Base-by-base conservation (phyloP, 2,329 filamentous ascomycete species). In the Fusarium decemcellulare region DNA sequence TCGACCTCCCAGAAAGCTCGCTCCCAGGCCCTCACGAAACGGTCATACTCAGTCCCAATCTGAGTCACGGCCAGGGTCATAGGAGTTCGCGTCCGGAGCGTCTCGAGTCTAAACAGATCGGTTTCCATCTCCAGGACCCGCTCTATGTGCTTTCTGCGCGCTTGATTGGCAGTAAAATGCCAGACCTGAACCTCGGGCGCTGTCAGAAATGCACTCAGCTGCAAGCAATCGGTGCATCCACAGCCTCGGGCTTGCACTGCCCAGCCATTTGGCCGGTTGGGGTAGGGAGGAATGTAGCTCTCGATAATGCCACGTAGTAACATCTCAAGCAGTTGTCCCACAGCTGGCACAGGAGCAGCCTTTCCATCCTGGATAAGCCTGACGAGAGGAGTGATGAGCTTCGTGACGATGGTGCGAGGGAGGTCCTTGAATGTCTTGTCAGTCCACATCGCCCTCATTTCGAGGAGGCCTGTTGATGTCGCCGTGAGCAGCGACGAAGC, bases 171-270 rank as follows among this genome's bases (percentile, higher is more conserved):
- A 8, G n/a, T 18, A 11, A 63, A 63, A 2, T 39, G 39, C 59
- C 62, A 63, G 8, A n/a, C 8, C 37, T 18, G 4, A 11, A 18
- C 15, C 7, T 12, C n/a, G n/a, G 58, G 34, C 15, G 46, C 58
- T 8, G 30, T 43, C 10, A 68, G 40, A 23, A 67, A 63, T 12
- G 5, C n/a, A 12, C 54, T 39, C 8, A 67, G 7, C 3, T 47
- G 34, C 9, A 6, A 9, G 29, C 63, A 67, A 14, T 48, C 59
- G 8, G 59, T 46, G 15, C 48, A 64, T 15, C 40, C 16, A 27
- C 63, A 68, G 6, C 65, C 65, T 9, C 65, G 56, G 11, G 39
- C 51, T 27, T 53, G 27, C 36, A 65, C 55, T 32, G 42, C 27
- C 56, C 57, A 53, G 6, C 52, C 43, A 6, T 27, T 29, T 11